Percentiles rank a stretch among this genome's conserved stretches.
phyloP scores from a whole-genome alignment of 108 stramenopile genomes.

The Nitzschia sp. region DNA sequence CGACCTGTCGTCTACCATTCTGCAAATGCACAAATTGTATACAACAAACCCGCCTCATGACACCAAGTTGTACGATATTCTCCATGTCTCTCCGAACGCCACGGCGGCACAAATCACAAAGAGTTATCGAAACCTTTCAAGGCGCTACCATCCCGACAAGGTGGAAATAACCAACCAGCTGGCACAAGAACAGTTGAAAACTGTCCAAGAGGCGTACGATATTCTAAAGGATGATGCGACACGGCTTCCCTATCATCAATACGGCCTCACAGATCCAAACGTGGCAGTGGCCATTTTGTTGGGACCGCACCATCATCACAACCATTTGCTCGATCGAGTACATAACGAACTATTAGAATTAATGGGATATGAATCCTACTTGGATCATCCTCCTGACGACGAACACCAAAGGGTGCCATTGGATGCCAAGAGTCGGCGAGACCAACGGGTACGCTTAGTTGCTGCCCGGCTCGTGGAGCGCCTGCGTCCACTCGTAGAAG shows the following conservation, averaged over 20 bases:
- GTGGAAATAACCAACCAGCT: constrained; percentile 9
- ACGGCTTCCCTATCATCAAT: constrained; percentile 76
- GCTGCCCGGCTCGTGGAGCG: constrained; percentile 60
- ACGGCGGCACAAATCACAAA: constrained; percentile 72
- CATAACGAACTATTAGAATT: constrained; percentile 35
- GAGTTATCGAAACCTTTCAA: constrained; percentile 61
- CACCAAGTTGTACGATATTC: constrained; percentile 68
- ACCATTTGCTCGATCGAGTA: constrained; percentile 15
- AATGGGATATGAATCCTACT: constrained; percentile 37
- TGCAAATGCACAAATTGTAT: constrained; percentile 54
- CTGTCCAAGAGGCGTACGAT: constrained; percentile 68
- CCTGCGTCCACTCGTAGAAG: constrained; percentile 79
- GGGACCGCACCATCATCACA: constrained; percentile 26
- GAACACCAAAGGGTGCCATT: not conserved
- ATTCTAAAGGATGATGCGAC: constrained; percentile 73
- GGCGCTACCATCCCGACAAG: constrained; percentile 89
- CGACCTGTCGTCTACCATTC: constrained; percentile 42
- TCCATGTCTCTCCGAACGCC: constrained; percentile 72
- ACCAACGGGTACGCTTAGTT: constrained; percentile 52
- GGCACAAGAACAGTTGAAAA: constrained; percentile 40
- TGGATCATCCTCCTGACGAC: not conserved
- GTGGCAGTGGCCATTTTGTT: constrained; percentile 57
- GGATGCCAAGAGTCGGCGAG: not conserved
- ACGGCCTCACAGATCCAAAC: constrained; percentile 56
- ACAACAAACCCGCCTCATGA: constrained; percentile 68